A percentile compares a stretch with the other conserved stretches of the same genome.
Conservation (phyloP, 176 grass and related monocot genomes). For the Zoysia japonica region DNA sequence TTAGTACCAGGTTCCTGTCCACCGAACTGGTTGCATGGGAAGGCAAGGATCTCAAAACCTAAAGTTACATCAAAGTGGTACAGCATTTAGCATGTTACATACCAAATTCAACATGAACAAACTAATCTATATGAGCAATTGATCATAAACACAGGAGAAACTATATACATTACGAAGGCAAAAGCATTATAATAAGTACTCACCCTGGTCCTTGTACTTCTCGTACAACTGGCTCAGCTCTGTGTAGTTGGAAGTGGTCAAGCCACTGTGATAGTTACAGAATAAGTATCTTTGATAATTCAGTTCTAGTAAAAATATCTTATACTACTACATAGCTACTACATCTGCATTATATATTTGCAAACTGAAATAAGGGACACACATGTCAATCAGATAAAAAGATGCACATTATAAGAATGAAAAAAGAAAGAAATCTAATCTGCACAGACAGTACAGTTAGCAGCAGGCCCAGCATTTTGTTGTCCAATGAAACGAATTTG, state of each 20-base stretch:
- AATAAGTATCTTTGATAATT: constrained; percentile 38
- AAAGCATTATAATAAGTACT: constrained; percentile 16
- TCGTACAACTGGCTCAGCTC: constrained; percentile 81
- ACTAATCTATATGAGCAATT: constrained; percentile 11
- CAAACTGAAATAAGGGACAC: neutral
- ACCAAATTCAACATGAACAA: neutral
- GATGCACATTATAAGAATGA: neutral
- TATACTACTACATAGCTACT: constrained; percentile 3
- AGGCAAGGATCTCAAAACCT: constrained; percentile 84
- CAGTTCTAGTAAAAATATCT: neutral
- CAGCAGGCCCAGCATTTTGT: neutral
- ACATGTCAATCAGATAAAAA: neutral
- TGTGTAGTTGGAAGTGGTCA: constrained; percentile 94
- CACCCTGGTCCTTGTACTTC: constrained; percentile 87
- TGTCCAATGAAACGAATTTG: neutral
- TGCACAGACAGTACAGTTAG: constrained; percentile 10
- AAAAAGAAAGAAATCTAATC: constrained; percentile 2
- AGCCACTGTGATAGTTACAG: constrained; percentile 55
- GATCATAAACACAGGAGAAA: constrained; percentile 2
- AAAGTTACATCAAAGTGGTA: neutral
- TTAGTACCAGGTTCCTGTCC: constrained; percentile 82
- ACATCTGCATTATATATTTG: constrained; percentile 11
- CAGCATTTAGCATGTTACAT: neutral
- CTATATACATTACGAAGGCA: neutral
- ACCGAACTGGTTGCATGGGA: constrained; percentile 91